Base-by-base conservation (phyloP, 2,329 filamentous ascomycete species). In the Pseudocercospora cruenta region DNA sequence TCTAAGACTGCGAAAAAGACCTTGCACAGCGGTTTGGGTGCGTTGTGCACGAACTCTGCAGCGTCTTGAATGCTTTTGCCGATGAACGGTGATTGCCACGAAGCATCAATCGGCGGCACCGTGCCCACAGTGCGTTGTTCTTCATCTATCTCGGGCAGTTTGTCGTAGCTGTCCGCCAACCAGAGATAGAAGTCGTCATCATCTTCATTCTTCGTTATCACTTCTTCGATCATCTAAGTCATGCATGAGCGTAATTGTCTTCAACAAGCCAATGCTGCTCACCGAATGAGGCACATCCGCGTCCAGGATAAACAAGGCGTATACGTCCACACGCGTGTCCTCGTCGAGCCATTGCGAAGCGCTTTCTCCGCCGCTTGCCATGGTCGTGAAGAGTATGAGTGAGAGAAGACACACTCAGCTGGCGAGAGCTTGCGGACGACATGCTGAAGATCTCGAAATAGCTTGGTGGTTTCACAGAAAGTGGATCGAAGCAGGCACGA, bases 91-190 rank as follows among this genome's bases (percentile, higher is more conserved):
- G 64, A 66, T n/a, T 39, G 60, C 64, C 64, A 66, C 9, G 12
- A 43, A 31, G 54, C 9, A 28, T 51, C 45, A n/a, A 66, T 49
- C 1, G 64, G 64, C 26, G 60, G 24, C 9, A 58, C 54, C 21
- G 64, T 66, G 14, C 28, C 64, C 24, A 26, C 16, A 19, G 59
- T 43, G 7, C 10, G 33, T 45, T 54, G 22, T 7, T 58, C 54
- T 6, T 58, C 45, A 14, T 43, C 21, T 28, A 59, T 59, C 39
- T 45, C 45, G n/a, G 54, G 60, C 16, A 63, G 43, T 22, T 19
- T 51, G 62, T 63, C 62, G 39, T 63, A 63, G 19, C 57, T 58
- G 55, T 66, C 64, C 7, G 64, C 60, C n/a, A 66, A 60, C 39
- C 64, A 61, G 53, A 66, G 45, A 33, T 51, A 51, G 28, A 36